Evolutionary conservation across 2,329 filamentous ascomycete genomes (phyloP).

Genomic region (Colletotrichum salicis): DNA sequence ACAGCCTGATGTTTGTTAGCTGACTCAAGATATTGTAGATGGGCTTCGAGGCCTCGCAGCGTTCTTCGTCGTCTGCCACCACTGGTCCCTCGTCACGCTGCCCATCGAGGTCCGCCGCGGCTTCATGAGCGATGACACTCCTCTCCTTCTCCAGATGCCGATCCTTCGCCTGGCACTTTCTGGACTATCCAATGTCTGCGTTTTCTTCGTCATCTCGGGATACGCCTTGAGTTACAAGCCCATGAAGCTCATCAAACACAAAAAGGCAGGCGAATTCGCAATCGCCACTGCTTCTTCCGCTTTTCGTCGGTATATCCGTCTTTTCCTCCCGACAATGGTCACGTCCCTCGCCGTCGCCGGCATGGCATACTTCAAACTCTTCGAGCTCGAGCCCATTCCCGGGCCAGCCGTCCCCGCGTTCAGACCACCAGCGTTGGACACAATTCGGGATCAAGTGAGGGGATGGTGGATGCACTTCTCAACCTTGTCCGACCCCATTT

Average conservation of each 20-base stretch:
- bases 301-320: slow-evolving; percentile 62
- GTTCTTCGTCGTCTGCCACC: neutral
- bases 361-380: slow-evolving; percentile 51
- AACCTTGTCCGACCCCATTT: slow-evolving; percentile 60
- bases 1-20: neutral
- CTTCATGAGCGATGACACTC: neutral
- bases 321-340: slow-evolving; percentile 59
- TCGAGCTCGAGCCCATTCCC: neutral
- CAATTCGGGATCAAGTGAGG: slow-evolving; percentile 51
- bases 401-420: neutral
- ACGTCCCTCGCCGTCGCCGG: slow-evolving; percentile 60
- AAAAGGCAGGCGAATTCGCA: slow-evolving; percentile 50
- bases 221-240: slow-evolving; percentile 68
- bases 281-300: slow-evolving; percentile 59
- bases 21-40: slow-evolving; percentile 30
- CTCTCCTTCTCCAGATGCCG: slow-evolving; percentile 56
- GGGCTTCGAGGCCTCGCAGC: slow-evolving; percentile 8
- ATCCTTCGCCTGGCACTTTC: slow-evolving; percentile 64
- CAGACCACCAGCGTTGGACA: slow-evolving; percentile 36
- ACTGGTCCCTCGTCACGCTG: neutral
- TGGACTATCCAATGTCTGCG: slow-evolving; percentile 65
- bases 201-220: slow-evolving; percentile 73
- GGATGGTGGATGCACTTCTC: slow-evolving; percentile 60
- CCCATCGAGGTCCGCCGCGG: neutral
- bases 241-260: slow-evolving; percentile 55